Conservation (phyloP, 2,329 filamentous ascomycete genomes). For the Sporothrix pseudoabietina region DNA sequence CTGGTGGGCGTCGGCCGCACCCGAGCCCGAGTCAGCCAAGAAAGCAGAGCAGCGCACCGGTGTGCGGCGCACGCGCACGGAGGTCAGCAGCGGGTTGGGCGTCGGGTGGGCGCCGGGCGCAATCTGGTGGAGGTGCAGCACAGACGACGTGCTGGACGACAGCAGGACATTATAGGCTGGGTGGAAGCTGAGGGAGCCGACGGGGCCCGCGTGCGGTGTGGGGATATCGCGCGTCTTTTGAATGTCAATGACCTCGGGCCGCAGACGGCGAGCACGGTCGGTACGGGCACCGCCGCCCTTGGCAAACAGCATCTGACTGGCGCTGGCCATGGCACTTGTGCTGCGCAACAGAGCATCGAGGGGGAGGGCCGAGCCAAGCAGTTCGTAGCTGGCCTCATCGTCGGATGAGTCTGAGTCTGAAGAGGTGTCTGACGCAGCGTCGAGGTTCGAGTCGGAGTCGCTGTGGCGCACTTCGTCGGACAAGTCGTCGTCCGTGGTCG, state of each 20-base stretch:
- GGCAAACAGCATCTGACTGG: slow-evolving; percentile 32
- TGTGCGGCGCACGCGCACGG: slow-evolving; percentile 80
- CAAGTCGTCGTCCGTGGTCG: not conserved
- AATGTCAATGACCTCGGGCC: slow-evolving; percentile 87
- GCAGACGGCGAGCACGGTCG: slow-evolving; percentile 66
- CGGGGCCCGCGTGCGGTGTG: slow-evolving; percentile 73
- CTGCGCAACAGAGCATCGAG: slow-evolving; percentile 79
- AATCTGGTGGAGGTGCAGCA: slow-evolving; percentile 87
- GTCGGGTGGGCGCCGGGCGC: slow-evolving; percentile 72
- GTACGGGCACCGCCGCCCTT: slow-evolving; percentile 39
- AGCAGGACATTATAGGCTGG: slow-evolving; percentile 84
- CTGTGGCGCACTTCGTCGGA: slow-evolving; percentile 35
- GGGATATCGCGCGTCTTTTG: slow-evolving; percentile 85
- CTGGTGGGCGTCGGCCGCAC: slow-evolving; percentile 48
- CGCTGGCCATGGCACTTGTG: slow-evolving; percentile 65
- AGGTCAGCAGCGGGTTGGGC: slow-evolving; percentile 87
- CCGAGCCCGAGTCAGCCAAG: slow-evolving; percentile 61
- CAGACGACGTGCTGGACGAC: slow-evolving; percentile 82
- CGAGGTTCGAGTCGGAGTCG: slow-evolving; percentile 22
- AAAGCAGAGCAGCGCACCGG: slow-evolving; percentile 86
- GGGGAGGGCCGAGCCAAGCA: slow-evolving; percentile 68
- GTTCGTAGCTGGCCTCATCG: slow-evolving; percentile 50
- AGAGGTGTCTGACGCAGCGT: not conserved
- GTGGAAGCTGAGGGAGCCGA: slow-evolving; percentile 87
- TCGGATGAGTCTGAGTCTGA: slow-evolving; percentile 36